phyloP scores from a whole-genome alignment of 345 rosid genomes.

The Acer saccharum region DNA sequence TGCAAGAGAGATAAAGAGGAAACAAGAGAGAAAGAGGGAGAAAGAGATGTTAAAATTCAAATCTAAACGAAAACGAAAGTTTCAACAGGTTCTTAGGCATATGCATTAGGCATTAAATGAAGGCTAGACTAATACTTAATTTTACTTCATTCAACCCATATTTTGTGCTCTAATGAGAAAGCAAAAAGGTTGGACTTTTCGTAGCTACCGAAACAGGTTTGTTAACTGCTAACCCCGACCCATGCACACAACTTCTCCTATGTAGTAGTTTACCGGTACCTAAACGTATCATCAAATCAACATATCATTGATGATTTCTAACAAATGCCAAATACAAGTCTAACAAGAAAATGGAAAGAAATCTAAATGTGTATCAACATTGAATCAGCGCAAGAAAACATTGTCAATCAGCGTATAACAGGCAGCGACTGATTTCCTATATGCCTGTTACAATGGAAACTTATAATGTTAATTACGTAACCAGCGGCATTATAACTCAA shows the following conservation, averaged over 20 bases:
- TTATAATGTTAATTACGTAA: neutral
- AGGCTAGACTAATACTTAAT: neutral
- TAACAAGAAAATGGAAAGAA: neutral
- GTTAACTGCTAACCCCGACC: neutral
- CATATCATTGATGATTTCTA: neutral
- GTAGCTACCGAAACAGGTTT: conserved; percentile 4
- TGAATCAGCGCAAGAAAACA: conserved; percentile 1
- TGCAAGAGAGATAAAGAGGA: conserved; percentile 23
- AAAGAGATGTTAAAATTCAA: neutral
- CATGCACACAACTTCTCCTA: conserved; percentile 5
- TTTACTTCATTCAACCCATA: neutral
- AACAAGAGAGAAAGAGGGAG: neutral
- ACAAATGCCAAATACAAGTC: neutral
- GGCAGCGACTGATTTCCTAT: neutral
- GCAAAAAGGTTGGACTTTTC: neutral
- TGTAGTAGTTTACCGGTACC: neutral
- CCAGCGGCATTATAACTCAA: conserved; percentile 1
- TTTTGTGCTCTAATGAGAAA: neutral
- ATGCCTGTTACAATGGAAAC: neutral
- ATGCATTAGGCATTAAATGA: neutral
- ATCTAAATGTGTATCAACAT: neutral
- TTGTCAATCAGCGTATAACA: neutral
- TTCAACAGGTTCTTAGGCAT: neutral
- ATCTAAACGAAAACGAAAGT: neutral
- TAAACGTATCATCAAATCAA: neutral